Conservation (phyloP, 805 yeast species). For the Debaryomyces tyrocola region DNA sequence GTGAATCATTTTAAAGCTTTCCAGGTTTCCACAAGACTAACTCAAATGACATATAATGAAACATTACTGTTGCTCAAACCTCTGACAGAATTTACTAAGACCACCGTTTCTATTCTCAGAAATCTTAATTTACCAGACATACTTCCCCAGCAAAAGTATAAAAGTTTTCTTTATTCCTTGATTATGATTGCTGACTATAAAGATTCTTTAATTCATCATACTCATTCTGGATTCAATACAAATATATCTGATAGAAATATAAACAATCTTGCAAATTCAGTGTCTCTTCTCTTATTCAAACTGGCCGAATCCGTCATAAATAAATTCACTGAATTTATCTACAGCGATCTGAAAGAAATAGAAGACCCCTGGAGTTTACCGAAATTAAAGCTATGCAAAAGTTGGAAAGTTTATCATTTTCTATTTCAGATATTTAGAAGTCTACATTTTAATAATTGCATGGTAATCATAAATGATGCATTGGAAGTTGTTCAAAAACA, state of each 20-base stretch:
- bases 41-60: slow-evolving; percentile 1
- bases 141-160: slow-evolving; percentile 1
- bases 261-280: slow-evolving; percentile 14
- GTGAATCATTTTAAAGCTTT: background rate
- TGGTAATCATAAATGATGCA: slow-evolving; percentile 13
- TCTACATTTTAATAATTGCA: slow-evolving; percentile 17
- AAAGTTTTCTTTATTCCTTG: slow-evolving; percentile 20
- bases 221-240: slow-evolving; percentile 24
- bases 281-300: slow-evolving; percentile 20
- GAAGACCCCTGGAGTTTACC: background rate
- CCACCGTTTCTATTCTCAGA: slow-evolving; percentile 1
- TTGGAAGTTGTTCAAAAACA: slow-evolving; percentile 15
- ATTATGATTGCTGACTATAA: slow-evolving; percentile 18
- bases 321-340: slow-evolving; percentile 11
- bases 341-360: background rate
- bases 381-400: background rate
- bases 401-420: slow-evolving; percentile 16
- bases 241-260: slow-evolving; percentile 9
- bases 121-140: slow-evolving; percentile 7
- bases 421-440: slow-evolving; percentile 17
- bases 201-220: slow-evolving; percentile 9
- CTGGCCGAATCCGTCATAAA: slow-evolving; percentile 11
- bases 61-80: background rate
- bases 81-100: background rate
- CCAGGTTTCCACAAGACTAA: background rate